phyloP scores from a whole-genome alignment of 768 basidiomycete genomes.

The Candolleomyces efflorescens region DNA sequence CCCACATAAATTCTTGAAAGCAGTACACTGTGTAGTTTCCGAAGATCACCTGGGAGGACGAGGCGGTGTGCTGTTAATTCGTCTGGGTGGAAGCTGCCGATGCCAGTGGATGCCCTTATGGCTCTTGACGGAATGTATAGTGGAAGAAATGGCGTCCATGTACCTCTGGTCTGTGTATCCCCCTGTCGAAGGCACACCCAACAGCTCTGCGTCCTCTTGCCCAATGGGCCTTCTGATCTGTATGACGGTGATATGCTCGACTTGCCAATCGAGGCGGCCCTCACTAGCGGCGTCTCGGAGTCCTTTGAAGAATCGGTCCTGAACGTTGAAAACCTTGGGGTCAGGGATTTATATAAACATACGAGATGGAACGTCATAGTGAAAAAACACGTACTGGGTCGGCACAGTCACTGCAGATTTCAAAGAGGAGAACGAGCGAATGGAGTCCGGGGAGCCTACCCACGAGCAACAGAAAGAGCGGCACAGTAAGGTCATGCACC shows the following conservation, averaged over 20 bases:
- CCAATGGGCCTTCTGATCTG: not conserved
- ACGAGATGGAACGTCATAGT: not conserved
- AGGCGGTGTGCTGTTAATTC: slow-evolving; percentile 38
- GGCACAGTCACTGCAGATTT: not conserved
- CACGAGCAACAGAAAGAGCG: not conserved
- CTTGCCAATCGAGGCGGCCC: not conserved
- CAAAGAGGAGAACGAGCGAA: not conserved
- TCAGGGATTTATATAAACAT: not conserved
- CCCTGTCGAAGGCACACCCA: not conserved
- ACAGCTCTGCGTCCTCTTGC: not conserved
- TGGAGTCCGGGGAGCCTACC: not conserved
- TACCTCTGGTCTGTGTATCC: not conserved
- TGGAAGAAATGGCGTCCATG: not conserved
- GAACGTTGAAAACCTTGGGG: not conserved
- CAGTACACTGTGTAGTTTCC: slow-evolving; percentile 67
- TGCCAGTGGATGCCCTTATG: not conserved
- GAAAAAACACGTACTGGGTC: not conserved
- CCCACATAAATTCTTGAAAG: slow-evolving; percentile 60
- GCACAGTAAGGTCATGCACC: not conserved
- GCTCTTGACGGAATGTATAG: not conserved
- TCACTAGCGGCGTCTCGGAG: not conserved
- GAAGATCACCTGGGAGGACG: slow-evolving; percentile 70
- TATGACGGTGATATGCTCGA: not conserved
- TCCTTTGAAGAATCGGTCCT: not conserved
- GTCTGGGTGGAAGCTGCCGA: not conserved